Evolutionary conservation across 306 rosid species (phyloP), one percentile per base, ranked within the genome.

Genomic region (Pyrus betulifolia): DNA sequence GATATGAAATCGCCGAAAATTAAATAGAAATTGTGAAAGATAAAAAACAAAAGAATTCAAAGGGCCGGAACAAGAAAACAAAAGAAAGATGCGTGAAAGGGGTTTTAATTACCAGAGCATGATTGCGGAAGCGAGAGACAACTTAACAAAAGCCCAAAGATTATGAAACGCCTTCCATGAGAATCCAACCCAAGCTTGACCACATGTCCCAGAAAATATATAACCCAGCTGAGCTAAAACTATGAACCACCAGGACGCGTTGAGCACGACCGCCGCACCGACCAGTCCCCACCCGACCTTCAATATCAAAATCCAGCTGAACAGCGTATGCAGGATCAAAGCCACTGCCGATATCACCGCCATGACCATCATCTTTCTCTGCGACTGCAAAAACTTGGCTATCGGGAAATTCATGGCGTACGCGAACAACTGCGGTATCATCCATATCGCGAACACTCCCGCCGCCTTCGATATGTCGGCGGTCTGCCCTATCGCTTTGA

Each of bases 361-460:
- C 96, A 94, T 94, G 17, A 72, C 97, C 96, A 89, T 89, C 59
- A 94, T 90, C 88, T 75, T 91, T 87, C 98, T 94, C 83, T 94
- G 96, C 25, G 98, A 42, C 79, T 92, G 98, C 72, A 94, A 74
- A 64, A 94, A 94, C 88, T 94, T 94, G 44, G 91, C 80, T 30
- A 89, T 68, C 0, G 98, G 98, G 52, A 84, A 94, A 65, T 89
- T 87, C 82, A 90, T 2, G 1, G 98, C 92, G 80, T 94, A 94
- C 0, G 98, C 98, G 54, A 86, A 94, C 12, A 94, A 81, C 80
- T 94, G 96, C 13, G 98, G 98, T 2, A 94, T 90, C 98, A 94
- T 92, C 90, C 91, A 92, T 11, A 94, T 2, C 0, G 98, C 79
- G 46, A 94, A 82, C 27, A 49, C 40, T 33, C 98, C 98, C 1